These are phyloP conservation scores for Nemania abortiva DNA, from an alignment of 2,329 filamentous ascomycete species.

Conservation along the genomic window DNA sequence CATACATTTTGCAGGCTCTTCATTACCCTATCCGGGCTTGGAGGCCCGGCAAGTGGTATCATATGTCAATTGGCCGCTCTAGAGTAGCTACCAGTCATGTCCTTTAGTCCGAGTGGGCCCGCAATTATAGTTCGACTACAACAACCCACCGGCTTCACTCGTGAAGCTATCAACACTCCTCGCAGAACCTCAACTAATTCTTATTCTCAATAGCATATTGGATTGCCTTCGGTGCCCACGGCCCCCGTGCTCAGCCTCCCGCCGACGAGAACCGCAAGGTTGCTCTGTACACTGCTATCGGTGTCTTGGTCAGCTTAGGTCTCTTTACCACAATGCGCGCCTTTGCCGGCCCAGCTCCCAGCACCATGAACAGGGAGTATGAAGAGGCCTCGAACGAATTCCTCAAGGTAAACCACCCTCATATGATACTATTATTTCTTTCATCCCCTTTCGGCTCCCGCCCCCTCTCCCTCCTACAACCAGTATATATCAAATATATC, in stretches of 20 bases:
- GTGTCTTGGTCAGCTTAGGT: constrained; percentile 73
- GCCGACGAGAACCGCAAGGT: constrained; percentile 88
- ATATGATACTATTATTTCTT: background rate
- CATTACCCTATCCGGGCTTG: background rate
- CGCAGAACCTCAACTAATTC: constrained; percentile 52
- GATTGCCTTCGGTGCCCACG: constrained; percentile 97
- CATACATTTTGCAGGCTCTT: background rate
- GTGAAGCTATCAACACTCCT: constrained; percentile 8
- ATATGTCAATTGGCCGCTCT: constrained; percentile 19
- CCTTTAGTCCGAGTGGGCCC: constrained; percentile 43
- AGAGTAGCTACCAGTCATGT: constrained; percentile 18
- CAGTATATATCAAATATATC: constrained; percentile 31
- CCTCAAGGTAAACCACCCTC: constrained; percentile 77
- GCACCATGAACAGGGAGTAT: constrained; percentile 96
- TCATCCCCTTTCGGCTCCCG: background rate
- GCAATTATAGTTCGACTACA: constrained; percentile 7
- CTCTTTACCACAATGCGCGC: constrained; percentile 80
- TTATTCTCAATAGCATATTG: constrained; percentile 82
- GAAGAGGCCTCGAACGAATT: constrained; percentile 96
- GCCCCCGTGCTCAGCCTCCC: constrained; percentile 84
- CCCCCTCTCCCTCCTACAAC: background rate
- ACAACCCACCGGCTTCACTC: background rate
- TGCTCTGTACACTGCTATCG: constrained; percentile 76
- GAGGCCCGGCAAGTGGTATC: constrained; percentile 7
- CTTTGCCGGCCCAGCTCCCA: constrained; percentile 78